Percentiles rank a stretch among this genome's conserved stretches.
These are phyloP conservation scores for Colletotrichum simmondsii DNA, from an alignment of 2,329 filamentous ascomycete genomes.

Conservation along the genomic window DNA sequence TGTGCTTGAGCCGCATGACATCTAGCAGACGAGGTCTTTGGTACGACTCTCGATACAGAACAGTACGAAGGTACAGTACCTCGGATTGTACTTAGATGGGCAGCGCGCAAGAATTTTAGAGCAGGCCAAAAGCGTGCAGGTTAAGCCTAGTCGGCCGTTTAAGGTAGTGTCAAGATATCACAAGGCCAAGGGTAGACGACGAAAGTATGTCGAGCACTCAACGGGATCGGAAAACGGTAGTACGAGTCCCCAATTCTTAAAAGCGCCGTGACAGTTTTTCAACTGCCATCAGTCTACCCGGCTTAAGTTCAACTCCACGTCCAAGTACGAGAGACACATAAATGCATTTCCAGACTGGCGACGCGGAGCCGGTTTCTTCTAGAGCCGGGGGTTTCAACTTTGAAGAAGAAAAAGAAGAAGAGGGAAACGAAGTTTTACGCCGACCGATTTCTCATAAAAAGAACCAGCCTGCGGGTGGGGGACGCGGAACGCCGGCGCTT, in stretches of 20 bases:
- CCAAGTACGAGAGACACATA: slow-evolving; percentile 46
- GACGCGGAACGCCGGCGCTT: not conserved
- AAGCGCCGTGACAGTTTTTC: slow-evolving; percentile 60
- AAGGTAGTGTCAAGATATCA: not conserved
- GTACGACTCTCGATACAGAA: not conserved
- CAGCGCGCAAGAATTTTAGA: not conserved
- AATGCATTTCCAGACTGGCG: slow-evolving; percentile 40
- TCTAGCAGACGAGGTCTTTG: not conserved
- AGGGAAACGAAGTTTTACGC: slow-evolving; percentile 35
- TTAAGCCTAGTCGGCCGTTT: not conserved
- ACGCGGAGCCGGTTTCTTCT: slow-evolving; percentile 66
- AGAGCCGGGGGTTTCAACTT: slow-evolving; percentile 67
- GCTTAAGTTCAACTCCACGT: slow-evolving; percentile 66
- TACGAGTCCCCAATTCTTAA: slow-evolving; percentile 72
- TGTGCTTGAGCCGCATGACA: not conserved
- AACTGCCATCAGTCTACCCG: slow-evolving; percentile 63
- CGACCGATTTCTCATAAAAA: slow-evolving; percentile 21
- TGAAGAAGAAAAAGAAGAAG: slow-evolving; percentile 51
- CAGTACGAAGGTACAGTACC: not conserved
- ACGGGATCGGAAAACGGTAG: slow-evolving; percentile 69
- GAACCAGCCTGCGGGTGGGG: not conserved
- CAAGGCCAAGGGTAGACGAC: not conserved
- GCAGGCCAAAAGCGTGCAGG: not conserved
- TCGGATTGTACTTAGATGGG: not conserved
- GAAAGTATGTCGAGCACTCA: slow-evolving; percentile 67